Evolutionary conservation across 108 stramenopile genomes (phyloP).

Genomic region (Nitzschia sp.): DNA sequence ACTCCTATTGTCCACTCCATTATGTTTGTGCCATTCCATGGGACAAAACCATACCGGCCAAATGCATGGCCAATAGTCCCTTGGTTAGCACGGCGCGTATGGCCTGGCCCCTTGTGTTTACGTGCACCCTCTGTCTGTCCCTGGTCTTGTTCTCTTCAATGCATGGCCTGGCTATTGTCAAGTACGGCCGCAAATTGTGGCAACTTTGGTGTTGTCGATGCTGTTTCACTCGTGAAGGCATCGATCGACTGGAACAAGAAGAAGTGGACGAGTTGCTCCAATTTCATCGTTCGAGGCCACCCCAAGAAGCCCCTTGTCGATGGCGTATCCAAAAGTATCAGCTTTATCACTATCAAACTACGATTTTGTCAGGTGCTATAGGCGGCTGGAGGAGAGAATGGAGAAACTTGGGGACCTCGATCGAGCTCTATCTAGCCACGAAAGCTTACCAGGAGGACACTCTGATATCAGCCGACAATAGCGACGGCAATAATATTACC

Average conservation of each 20-base stretch:
- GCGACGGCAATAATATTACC: neutral
- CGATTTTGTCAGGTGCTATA: neutral
- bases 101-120: neutral
- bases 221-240: too few species aligned
- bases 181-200: neutral
- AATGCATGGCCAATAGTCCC: neutral
- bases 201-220: neutral
- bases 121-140: neutral
- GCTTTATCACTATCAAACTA: neutral
- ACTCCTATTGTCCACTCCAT: neutral
- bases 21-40: neutral
- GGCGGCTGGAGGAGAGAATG: neutral
- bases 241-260: neutral
- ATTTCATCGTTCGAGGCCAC: neutral
- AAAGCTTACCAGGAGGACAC: neutral
- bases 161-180: neutral
- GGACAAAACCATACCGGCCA: neutral
- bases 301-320: neutral
- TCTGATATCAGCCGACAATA: neutral
- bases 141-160: neutral
- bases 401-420: neutral
- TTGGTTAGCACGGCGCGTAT: neutral
- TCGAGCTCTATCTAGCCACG: neutral
- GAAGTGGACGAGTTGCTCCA: constrained; percentile 4
- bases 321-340: neutral